Conservation (phyloP, 1,139 yeast genomes). For the Candida mesenterica region DNA sequence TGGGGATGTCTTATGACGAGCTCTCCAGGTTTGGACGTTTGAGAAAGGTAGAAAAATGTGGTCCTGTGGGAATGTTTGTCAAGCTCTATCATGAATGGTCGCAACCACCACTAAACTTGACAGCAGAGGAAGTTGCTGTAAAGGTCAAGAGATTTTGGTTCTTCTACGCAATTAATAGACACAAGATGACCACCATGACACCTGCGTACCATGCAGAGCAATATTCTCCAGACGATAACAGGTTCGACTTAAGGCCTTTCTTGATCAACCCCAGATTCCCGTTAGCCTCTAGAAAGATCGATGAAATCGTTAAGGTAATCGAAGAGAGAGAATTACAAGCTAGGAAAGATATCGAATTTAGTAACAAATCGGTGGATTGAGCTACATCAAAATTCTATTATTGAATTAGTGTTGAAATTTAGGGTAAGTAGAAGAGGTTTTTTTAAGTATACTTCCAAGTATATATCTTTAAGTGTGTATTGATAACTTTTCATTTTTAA, state of each 20-base stretch:
- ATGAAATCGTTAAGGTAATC: conserved; percentile 59
- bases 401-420: too few relatives aligned
- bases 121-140: conserved; percentile 82
- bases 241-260: conserved; percentile 93
- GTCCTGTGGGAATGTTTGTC: conserved; percentile 92
- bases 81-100: conserved; percentile 92
- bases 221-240: conserved; percentile 95
- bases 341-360: conserved; percentile 24
- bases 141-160: conserved; percentile 92
- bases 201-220: conserved; percentile 98
- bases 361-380: conserved; percentile 15
- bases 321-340: conserved; percentile 38
- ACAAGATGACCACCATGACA: conserved; percentile 93
- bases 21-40: conserved; percentile 87
- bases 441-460: too few relatives aligned
- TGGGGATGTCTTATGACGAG: conserved; percentile 98
- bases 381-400: too few relatives aligned
- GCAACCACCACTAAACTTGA: conserved; percentile 58
- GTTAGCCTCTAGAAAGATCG: conserved; percentile 88
- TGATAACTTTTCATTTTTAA: too few relatives aligned
- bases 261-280: conserved; percentile 87
- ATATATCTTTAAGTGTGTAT: too few relatives aligned
- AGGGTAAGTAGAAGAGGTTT: too few relatives aligned
- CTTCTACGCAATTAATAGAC: conserved; percentile 92
- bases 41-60: conserved; percentile 90